Evolutionary conservation across 2,329 filamentous ascomycete genomes (phyloP), one percentile per base, ranked within the genome.

Genomic region (Trichoderma sp.): DNA sequence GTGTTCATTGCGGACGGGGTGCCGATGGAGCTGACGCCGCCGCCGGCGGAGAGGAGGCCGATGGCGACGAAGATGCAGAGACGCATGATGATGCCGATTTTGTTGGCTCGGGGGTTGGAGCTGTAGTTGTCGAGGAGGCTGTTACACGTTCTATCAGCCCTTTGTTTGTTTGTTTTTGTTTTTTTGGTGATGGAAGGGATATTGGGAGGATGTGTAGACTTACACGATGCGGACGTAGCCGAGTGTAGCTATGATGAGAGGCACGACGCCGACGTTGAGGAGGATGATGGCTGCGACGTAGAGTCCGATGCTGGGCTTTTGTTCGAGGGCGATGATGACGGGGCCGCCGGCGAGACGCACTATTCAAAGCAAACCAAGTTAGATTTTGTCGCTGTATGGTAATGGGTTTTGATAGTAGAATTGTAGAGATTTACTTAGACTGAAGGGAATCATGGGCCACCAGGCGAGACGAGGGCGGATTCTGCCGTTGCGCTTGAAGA

Each of bases 261-360:
- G 76, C 6, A 79, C 74, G 6, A 78, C 74, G 34, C 78, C 78
- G 26, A 79, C 74, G 66, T 79, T 79, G 62, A 79, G 77, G 6
- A 78, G 74, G 23, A 78, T 68, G 6, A 76, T 72, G 11, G 77
- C 74, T 17, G 77, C 76, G 34, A 77, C 74, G 68, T 74, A 75
- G 34, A 79, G 73, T 6, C 76, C 77, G 15, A 75, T 63, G 59
- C 73, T 74, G 6, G 72, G 73, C n/a, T 74, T 69, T 3, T 71
- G 63, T 3, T 77, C 73, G 30, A 75, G 65, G 47, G 77, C 70
- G 61, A 79, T 76, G 30, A 75, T 74, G 50, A 79, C 62, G 28
- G 77, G 76, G 43, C 77, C 77, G 30, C 78, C 78, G 15, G 72
- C 74, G 55, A 78, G 74, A 57, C 78, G 76, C 53, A 79, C 78